phyloP scores from a whole-genome alignment of 805 yeast species.

The Teunomyces gatunensis region DNA sequence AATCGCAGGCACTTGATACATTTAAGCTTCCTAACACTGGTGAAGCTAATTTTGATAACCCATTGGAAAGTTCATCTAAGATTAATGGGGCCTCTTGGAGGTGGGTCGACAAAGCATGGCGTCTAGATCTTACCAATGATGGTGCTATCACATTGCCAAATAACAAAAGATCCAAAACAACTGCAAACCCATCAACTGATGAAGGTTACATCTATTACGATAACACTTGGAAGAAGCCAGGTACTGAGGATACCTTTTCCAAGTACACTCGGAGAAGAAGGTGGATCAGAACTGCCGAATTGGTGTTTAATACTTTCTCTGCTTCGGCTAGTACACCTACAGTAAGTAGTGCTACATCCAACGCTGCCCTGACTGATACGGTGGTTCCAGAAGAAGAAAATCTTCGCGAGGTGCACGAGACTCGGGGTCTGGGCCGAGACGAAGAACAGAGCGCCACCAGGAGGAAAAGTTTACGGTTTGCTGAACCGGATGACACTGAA shows the following conservation, averaged over 20 bases:
- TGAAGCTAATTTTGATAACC: slow-evolving; percentile 29
- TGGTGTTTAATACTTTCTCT: slow-evolving; percentile 40
- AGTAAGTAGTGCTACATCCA: not conserved
- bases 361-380: not conserved
- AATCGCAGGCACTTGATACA: slow-evolving; percentile 69
- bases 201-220: slow-evolving; percentile 90
- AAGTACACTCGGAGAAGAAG: slow-evolving; percentile 92
- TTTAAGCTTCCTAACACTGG: slow-evolving; percentile 79
- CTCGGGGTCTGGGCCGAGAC: slow-evolving; percentile 1
- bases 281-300: slow-evolving; percentile 94
- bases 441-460: slow-evolving; percentile 16
- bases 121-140: slow-evolving; percentile 83
- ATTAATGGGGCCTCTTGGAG: slow-evolving; percentile 81
- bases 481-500: slow-evolving; percentile 19
- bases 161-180: slow-evolving; percentile 51
- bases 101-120: slow-evolving; percentile 94
- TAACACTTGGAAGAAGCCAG: slow-evolving; percentile 90
- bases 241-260: slow-evolving; percentile 82
- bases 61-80: slow-evolving; percentile 23
- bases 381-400: slow-evolving; percentile 1
- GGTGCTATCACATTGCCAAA: slow-evolving; percentile 75
- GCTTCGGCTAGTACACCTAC: not conserved
- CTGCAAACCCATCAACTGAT: slow-evolving; percentile 70
- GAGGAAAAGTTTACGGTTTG: slow-evolving; percentile 46
- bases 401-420: not conserved